Evolutionary conservation across 2,329 filamentous ascomycete species (phyloP), one percentile per base, ranked within the genome.

Genomic region (Fusarium pilosicola): DNA sequence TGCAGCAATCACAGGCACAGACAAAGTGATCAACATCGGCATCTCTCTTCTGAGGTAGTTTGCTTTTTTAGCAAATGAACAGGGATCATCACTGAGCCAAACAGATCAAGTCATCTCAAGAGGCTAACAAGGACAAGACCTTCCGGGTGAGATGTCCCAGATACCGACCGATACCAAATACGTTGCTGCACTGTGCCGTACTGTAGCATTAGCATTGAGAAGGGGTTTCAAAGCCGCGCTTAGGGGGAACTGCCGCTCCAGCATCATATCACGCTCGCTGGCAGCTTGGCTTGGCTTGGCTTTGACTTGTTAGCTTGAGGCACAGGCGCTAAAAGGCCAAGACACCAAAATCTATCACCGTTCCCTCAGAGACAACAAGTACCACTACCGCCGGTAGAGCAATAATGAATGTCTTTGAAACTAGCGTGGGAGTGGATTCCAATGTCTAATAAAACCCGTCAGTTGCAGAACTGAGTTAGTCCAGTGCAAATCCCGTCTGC

Each of bases 261-360:
- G 39, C 38, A 58, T 51, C 46, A 64, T 58, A 61, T 34, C 48
- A 34, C 44, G 44, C 22, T 24, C 32, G 32, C 14, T 34, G 32
- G 32, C 32, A 22, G 12, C 51, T 54, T n/a, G 46, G n/a, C 48
- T 24, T 30, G 45, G n/a, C 48, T n/a, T 36, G 26, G 14, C 39
- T 38, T n/a, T 18, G 34, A n/a, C 36, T 28, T 30, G 15, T 34
- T 34, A 24, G 30, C 51, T 30, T 30, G 36, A 36, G 20, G 44
- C 58, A 56, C 49, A 71, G 66, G 41, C 49, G 67, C 67, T 49
- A 45, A 65, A 65, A 36, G 51, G 49, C 51, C 49, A 74, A 64
- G 66, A 67, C 71, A 71, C 55, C 73, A 61, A 42, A 58, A 39
- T 24, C 41, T 34, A 55, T 49, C 54, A 65, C 54, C 59, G 44